phyloP scores from a whole-genome alignment of 2,329 filamentous ascomycete genomes.

The Acrocalymma vagum region DNA sequence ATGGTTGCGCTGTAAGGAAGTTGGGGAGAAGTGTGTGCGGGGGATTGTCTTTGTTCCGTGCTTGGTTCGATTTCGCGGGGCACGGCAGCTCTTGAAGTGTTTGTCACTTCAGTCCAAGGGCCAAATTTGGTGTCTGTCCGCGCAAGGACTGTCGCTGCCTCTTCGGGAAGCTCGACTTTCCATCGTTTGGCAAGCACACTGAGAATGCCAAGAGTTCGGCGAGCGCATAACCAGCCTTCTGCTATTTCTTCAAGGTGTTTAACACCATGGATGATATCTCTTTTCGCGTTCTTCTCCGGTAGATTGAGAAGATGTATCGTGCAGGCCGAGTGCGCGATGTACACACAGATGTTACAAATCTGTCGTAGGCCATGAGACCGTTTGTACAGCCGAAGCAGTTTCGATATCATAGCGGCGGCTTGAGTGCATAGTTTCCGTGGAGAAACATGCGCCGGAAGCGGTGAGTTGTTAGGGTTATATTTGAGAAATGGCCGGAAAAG shows the following conservation, averaged over 20 bases:
- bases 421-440: conserved; percentile 91
- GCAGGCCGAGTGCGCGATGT: conserved; percentile 93
- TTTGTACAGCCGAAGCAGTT: conserved; percentile 93
- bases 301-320: conserved; percentile 94
- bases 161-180: conserved; percentile 85
- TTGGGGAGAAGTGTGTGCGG: conserved; percentile 27
- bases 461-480: conserved; percentile 82
- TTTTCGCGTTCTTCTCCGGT: conserved; percentile 86
- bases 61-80: conserved; percentile 25
- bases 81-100: conserved; percentile 30
- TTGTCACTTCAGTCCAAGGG: conserved; percentile 57
- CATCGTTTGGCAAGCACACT: conserved; percentile 88
- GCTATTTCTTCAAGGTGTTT: conserved; percentile 95
- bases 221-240: conserved; percentile 90
- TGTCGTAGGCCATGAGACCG: conserved; percentile 89
- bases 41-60: conserved; percentile 24
- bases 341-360: conserved; percentile 96
- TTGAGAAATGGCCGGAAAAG: conserved; percentile 95
- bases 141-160: conserved; percentile 78
- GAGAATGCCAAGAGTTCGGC: conserved; percentile 84
- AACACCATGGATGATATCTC: conserved; percentile 89
- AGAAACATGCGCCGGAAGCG: conserved; percentile 85
- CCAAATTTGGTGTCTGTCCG: conserved; percentile 84
- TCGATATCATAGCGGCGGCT: conserved; percentile 88
- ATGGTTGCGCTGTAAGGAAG: conserved; percentile 41